Evolutionary conservation across 495 filamentous ascomycete genomes (phyloP).

Genomic region (Delitschia confertaspora): DNA sequence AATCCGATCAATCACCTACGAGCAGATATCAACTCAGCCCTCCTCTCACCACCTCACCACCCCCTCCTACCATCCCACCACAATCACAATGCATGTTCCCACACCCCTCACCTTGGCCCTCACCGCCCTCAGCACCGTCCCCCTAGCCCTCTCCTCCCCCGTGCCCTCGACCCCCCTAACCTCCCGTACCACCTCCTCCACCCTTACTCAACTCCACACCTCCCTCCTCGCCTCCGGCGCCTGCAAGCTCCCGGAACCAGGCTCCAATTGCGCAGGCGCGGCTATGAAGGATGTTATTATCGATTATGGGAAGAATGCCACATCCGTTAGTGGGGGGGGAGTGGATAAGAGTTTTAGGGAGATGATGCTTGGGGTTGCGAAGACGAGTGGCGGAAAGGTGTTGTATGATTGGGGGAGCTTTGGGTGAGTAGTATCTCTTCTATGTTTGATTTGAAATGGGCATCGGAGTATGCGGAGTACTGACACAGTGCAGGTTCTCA

Average conservation of each 20-base stretch:
- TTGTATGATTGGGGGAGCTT: constrained; percentile 2
- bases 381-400: constrained; percentile 3
- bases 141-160: constrained; percentile 2
- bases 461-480: not conserved
- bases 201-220: not conserved
- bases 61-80: too few species aligned
- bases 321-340: too few species aligned
- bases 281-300: constrained; percentile 17
- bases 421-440: constrained; percentile 7
- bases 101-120: too few species aligned
- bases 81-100: too few species aligned
- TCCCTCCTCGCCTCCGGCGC: not conserved
- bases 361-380: constrained; percentile 3
- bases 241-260: constrained; percentile 3
- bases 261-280: constrained; percentile 11
- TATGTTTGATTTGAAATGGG: not conserved
- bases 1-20: too few species aligned
- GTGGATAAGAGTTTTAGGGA: not conserved
- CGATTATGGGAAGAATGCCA: not conserved
- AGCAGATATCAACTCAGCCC: too few species aligned
- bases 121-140: not conserved
- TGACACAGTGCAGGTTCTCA: constrained; percentile 6
- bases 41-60: too few species aligned
- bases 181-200: too few species aligned
- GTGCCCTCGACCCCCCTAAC: not conserved